phyloP scores from a whole-genome alignment of 2,329 filamentous ascomycete species.

The Lojkania enalia region DNA sequence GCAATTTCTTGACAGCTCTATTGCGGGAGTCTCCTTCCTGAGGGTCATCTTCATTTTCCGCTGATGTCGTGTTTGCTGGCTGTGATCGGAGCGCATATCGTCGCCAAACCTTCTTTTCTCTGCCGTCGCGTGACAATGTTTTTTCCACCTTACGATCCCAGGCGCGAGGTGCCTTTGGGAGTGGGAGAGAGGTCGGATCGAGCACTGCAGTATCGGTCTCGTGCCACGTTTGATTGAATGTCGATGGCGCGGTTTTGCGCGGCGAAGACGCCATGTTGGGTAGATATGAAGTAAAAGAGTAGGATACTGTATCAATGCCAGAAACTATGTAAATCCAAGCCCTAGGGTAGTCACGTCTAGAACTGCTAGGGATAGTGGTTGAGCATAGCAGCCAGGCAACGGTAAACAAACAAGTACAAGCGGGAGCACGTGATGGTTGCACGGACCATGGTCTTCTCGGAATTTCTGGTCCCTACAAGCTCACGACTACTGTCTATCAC shows the following conservation, averaged over 20 bases:
- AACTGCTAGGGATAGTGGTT: background rate
- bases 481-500: too few species aligned
- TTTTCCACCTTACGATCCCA: constrained; percentile 55
- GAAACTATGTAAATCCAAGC: constrained; percentile 3
- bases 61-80: constrained; percentile 14
- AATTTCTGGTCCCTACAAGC: too few species aligned
- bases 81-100: constrained; percentile 42
- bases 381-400: background rate
- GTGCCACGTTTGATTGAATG: constrained; percentile 47
- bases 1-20: constrained; percentile 51
- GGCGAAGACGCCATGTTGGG: constrained; percentile 36
- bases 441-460: too few species aligned
- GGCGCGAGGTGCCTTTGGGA: constrained; percentile 49
- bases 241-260: constrained; percentile 30
- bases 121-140: constrained; percentile 41
- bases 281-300: constrained; percentile 7
- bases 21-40: constrained; percentile 40
- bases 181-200: constrained; percentile 45
- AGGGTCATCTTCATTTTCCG: constrained; percentile 18
- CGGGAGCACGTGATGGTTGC: too few species aligned
- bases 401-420: too few species aligned
- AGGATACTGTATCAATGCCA: constrained; percentile 13
- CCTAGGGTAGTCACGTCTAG: background rate
- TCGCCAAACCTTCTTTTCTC: constrained; percentile 54
- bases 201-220: constrained; percentile 47